Conservation (phyloP, 768 basidiomycete genomes). For the Termitomyces sp. region DNA sequence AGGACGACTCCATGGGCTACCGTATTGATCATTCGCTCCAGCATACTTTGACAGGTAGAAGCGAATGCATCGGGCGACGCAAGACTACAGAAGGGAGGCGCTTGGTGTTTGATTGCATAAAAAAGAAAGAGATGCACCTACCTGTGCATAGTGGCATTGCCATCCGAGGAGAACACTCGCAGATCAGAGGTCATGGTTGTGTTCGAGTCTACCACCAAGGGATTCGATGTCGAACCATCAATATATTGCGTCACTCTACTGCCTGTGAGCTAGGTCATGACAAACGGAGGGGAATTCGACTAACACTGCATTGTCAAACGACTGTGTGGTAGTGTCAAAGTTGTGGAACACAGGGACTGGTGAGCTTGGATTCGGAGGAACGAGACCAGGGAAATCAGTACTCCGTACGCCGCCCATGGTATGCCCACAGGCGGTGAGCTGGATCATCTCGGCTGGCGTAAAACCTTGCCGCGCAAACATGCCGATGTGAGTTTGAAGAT, state of each 20-base stretch:
- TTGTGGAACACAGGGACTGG: constrained; percentile 25
- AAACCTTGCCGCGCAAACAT: constrained; percentile 43
- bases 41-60: constrained; percentile 33
- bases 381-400: constrained; percentile 41
- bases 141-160: constrained; percentile 38
- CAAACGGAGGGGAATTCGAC: constrained; percentile 2
- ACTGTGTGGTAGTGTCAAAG: constrained; percentile 36
- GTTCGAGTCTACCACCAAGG: constrained; percentile 31
- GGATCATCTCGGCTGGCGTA: constrained; percentile 44
- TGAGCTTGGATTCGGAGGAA: constrained; percentile 28
- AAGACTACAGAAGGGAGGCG: constrained; percentile 17
- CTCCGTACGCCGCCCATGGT: constrained; percentile 47
- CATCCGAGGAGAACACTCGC: constrained; percentile 35
- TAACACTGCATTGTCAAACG: constrained; percentile 42
- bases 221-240: constrained; percentile 33
- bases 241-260: constrained; percentile 37
- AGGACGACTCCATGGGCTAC: constrained; percentile 42
- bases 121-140: constrained; percentile 13
- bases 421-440: constrained; percentile 49
- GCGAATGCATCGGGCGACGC: constrained; percentile 30
- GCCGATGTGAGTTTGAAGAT: constrained; percentile 32
- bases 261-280: neutral
- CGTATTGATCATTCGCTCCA: constrained; percentile 45
- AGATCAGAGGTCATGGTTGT: constrained; percentile 35
- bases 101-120: neutral